A percentile compares a stretch with the other conserved stretches of the same genome.
phyloP scores from a whole-genome alignment of 2,329 filamentous ascomycete species.

The Plenodomus tracheiphilus region DNA sequence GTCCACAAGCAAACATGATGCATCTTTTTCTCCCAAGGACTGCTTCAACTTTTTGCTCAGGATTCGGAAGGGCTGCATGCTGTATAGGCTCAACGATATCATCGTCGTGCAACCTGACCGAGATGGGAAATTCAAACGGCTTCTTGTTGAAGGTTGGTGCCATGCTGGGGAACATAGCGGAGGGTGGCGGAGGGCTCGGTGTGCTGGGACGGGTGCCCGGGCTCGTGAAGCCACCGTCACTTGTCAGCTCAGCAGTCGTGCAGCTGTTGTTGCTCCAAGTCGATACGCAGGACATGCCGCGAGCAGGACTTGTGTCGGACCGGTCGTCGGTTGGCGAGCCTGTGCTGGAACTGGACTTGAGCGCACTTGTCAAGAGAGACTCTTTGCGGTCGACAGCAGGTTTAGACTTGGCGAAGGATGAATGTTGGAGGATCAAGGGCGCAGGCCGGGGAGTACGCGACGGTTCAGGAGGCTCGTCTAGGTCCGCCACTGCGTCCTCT shows the following conservation, averaged over 20 bases:
- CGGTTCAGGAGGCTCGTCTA: conserved; percentile 87
- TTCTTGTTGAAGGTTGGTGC: conserved; percentile 45
- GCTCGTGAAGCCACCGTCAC: conserved; percentile 87
- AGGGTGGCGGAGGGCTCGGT: conserved; percentile 80
- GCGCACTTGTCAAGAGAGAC: conserved; percentile 84
- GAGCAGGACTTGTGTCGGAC: conserved; percentile 37
- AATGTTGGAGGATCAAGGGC: conserved; percentile 40
- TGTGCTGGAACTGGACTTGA: conserved; percentile 57
- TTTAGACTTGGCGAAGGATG: conserved; percentile 53
- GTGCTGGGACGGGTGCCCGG: conserved; percentile 80
- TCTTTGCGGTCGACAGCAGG: conserved; percentile 63
- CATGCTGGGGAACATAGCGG: conserved; percentile 51
- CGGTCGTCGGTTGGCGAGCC: conserved; percentile 49
- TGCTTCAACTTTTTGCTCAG: conserved; percentile 65
- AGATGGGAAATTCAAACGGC: conserved; percentile 41
- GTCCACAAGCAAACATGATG: conserved; percentile 86
- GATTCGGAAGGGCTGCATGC: conserved; percentile 32
- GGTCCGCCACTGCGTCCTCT: conserved; percentile 72
- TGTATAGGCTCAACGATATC: conserved; percentile 33
- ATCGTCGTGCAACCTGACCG: conserved; percentile 44
- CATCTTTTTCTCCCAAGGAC: conserved; percentile 76
- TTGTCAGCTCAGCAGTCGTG: conserved; percentile 91
- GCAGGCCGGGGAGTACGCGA: conserved; percentile 52
- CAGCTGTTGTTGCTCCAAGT: conserved; percentile 79
- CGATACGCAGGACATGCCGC: conserved; percentile 60